Evolutionary conservation across 2,329 filamentous ascomycete species (phyloP).

Genomic region (Colletotrichum sp.): DNA sequence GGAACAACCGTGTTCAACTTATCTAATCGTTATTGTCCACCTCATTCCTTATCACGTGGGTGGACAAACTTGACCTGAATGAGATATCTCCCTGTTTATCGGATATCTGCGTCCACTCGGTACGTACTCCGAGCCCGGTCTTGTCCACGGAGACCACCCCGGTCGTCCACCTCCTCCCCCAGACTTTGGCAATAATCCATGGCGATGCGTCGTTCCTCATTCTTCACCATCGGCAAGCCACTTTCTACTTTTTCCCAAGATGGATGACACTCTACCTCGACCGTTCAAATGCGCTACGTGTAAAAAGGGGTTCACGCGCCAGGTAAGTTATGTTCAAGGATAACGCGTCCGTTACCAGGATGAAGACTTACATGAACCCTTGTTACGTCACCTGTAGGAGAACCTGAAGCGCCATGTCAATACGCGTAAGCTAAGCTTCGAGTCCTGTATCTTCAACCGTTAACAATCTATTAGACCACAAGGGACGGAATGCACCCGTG

Average conservation of each 20-base stretch:
- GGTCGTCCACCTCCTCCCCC: not conserved
- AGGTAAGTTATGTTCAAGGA: not conserved
- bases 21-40: not conserved
- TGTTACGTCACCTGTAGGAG: not conserved
- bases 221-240: not conserved
- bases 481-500: not conserved
- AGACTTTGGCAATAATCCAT: not conserved
- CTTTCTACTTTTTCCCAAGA: not conserved
- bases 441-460: not conserved
- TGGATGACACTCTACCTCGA: slow-evolving; percentile 1
- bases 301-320: slow-evolving; percentile 3
- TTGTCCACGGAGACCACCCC: not conserved
- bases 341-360: not conserved
- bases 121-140: not conserved
- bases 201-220: not conserved
- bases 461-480: not conserved
- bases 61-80: slow-evolving; percentile 6
- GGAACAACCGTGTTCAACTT: not conserved
- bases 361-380: not conserved
- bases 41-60: not conserved
- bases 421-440: not conserved
- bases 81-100: not conserved
- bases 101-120: not conserved
- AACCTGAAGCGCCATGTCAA: slow-evolving; percentile 13
- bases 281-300: slow-evolving; percentile 10